Evolutionary conservation across 192 early-diverging fungal genomes (phyloP).

Genomic region (Coemansia sp.): DNA sequence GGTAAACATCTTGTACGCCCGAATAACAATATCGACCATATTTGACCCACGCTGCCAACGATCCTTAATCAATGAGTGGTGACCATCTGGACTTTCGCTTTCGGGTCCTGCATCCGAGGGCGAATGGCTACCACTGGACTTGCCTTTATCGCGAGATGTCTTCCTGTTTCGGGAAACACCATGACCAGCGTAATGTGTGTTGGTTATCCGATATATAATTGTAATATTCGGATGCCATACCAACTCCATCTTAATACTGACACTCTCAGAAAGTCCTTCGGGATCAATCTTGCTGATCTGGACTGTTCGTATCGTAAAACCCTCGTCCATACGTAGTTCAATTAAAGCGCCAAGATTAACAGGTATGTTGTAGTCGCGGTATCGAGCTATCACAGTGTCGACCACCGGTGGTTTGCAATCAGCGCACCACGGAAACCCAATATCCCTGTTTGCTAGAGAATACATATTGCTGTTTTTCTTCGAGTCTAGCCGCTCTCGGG

Average conservation of each 20-base stretch:
- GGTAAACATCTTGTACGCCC: conserved; percentile 50
- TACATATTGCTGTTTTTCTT: conserved; percentile 25
- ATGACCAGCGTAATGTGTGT: conserved; percentile 23
- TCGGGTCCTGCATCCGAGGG: background rate
- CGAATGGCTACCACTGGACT: background rate
- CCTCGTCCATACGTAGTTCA: conserved; percentile 66
- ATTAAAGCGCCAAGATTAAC: conserved; percentile 63
- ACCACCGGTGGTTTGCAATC: conserved; percentile 60
- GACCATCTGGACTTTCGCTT: background rate
- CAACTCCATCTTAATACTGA: conserved; percentile 65
- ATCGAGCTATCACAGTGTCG: conserved; percentile 61
- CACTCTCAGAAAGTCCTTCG: conserved; percentile 47
- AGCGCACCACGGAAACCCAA: conserved; percentile 69
- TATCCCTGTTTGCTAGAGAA: conserved; percentile 25
- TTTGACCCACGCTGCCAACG: conserved; percentile 48
- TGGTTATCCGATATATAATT: conserved; percentile 69
- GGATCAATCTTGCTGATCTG: conserved; percentile 48
- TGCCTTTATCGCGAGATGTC: background rate
- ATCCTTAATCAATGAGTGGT: conserved; percentile 8
- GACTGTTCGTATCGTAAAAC: conserved; percentile 65
- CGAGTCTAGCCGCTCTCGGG: conserved; percentile 48
- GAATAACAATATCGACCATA: conserved; percentile 50
- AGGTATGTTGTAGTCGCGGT: conserved; percentile 64
- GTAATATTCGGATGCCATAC: conserved; percentile 76
- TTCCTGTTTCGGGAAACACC: conserved; percentile 1